Base-by-base conservation (phyloP, 345 rosid genomes). In the Corchorus olitorius region DNA sequence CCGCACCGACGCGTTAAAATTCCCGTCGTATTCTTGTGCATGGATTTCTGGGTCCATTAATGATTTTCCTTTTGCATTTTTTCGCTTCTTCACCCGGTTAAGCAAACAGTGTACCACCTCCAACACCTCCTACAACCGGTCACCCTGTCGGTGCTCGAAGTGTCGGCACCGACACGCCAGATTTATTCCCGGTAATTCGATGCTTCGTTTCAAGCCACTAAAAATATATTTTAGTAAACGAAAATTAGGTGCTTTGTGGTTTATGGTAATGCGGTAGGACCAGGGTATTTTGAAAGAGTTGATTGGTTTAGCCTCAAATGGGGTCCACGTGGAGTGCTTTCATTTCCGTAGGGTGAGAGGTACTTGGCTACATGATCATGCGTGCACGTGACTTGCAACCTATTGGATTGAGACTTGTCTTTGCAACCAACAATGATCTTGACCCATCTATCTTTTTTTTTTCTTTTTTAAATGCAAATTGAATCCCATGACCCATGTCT, bases 131-230 rank as follows among this genome's bases (percentile, higher is more conserved):
- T 66, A 59, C 73, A 62, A 56, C 87, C 84, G 60, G 86, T 87
- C 4, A 13, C 8, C 5, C 76, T 79, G 88, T 87, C 87, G 88
- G 87, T 80, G 81, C 4, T 3, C 3, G 0, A 0, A 3, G 59
- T 86, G 91, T 86, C 86, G 87, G 91, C 87, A 86, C 91, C 87
- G 89, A 88, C 91, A 79, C 82, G 81, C 83, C 58, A 76, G 76
- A 76, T 74, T 74, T 49, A 45, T 67, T 73, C n/a, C 85, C 87
- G 83, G 87, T 73, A 70, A 72, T 35, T 12, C 41, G 12, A 37
- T 17, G 14, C 6, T 20, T 17, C 16, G 13, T 45, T 46, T 65
- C 13, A 17, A 39, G 17, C 41, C 56, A 46, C 35, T 12, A 15
- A 52, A 27, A 50, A 15, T 5, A 0, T 4, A 15, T 27, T 27